Percentiles rank a stretch among this genome's conserved stretches.
Conservation (phyloP, 2,329 filamentous ascomycete genomes). For the Sarocladiaceae sp. region DNA sequence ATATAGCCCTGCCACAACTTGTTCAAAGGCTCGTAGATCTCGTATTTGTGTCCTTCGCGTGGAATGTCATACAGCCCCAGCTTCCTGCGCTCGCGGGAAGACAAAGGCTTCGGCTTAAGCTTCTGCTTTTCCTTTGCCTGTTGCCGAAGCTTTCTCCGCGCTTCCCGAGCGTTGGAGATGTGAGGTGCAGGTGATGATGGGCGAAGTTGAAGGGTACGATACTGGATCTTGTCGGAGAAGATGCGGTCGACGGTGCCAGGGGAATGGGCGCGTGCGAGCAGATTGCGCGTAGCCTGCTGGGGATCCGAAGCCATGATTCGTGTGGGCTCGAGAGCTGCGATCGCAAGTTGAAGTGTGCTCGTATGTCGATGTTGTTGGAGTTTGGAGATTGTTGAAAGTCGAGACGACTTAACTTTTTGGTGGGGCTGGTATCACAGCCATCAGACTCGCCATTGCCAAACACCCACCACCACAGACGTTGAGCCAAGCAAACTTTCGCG, state of each 20-base stretch:
- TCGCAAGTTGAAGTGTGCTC: too few species aligned
- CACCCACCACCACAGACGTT: too few species aligned
- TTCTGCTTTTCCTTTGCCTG: constrained; percentile 42
- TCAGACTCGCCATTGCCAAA: too few species aligned
- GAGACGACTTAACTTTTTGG: not conserved
- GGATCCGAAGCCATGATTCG: constrained; percentile 27
- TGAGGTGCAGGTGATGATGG: constrained; percentile 65
- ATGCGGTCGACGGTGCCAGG: constrained; percentile 67
- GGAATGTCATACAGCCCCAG: constrained; percentile 73
- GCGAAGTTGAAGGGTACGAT: constrained; percentile 74
- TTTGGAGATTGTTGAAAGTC: not conserved
- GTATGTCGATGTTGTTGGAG: not conserved
- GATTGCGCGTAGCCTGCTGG: constrained; percentile 49
- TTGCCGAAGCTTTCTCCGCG: constrained; percentile 44
- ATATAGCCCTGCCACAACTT: constrained; percentile 81
- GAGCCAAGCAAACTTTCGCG: too few species aligned
- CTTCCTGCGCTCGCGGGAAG: constrained; percentile 70
- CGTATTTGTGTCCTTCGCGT: constrained; percentile 57
- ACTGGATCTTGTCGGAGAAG: constrained; percentile 77
- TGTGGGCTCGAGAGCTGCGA: not conserved
- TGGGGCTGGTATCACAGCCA: not conserved
- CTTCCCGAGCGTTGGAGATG: constrained; percentile 51
- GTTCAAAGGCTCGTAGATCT: constrained; percentile 73
- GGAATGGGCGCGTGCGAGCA: constrained; percentile 76
- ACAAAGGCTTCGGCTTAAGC: constrained; percentile 63